Percentiles rank a stretch among this genome's conserved stretches.
Evolutionary conservation across 495 filamentous ascomycete genomes (phyloP).

Genomic region (Durotheca rogersii): DNA sequence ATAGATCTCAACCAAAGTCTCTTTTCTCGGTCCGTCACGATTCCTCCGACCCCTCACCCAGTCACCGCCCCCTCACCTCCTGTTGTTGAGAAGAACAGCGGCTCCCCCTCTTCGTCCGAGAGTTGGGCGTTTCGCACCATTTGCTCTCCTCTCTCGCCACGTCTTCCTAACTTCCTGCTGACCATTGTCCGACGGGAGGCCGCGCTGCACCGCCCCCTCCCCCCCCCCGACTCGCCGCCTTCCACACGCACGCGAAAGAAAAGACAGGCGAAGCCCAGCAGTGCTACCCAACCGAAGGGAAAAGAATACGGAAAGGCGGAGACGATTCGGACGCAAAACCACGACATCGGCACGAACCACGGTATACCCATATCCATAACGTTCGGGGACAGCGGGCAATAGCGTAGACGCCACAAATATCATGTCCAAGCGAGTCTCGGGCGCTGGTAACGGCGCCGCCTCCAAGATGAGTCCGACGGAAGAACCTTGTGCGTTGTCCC

Average conservation of each 20-base stretch:
- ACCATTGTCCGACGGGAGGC: background rate
- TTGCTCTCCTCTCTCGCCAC: no score
- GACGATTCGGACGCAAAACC: background rate
- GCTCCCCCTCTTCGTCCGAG: no score
- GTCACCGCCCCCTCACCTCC: background rate
- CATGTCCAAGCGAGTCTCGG: slow-evolving; percentile 54
- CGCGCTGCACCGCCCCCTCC: no score
- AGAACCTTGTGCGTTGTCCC: slow-evolving; percentile 35
- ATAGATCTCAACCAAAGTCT: no score
- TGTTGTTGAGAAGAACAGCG: background rate
- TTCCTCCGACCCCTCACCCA: background rate
- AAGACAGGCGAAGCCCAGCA: background rate
- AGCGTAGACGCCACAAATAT: slow-evolving; percentile 5
- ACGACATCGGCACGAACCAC: no score
- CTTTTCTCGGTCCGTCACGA: background rate
- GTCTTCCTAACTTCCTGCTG: no score
- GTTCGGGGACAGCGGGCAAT: no score
- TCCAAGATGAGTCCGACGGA: slow-evolving; percentile 34
- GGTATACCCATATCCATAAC: no score
- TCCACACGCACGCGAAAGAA: no score
- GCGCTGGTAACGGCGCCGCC: slow-evolving; percentile 43
- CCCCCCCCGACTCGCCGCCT: no score
- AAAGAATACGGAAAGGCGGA: background rate
- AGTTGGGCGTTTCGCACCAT: no score
- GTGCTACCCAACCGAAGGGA: background rate